Evolutionary conservation across 768 basidiomycete species (phyloP), one percentile per base, ranked within the genome.

Genomic region (Phlebiopsis gigantea): DNA sequence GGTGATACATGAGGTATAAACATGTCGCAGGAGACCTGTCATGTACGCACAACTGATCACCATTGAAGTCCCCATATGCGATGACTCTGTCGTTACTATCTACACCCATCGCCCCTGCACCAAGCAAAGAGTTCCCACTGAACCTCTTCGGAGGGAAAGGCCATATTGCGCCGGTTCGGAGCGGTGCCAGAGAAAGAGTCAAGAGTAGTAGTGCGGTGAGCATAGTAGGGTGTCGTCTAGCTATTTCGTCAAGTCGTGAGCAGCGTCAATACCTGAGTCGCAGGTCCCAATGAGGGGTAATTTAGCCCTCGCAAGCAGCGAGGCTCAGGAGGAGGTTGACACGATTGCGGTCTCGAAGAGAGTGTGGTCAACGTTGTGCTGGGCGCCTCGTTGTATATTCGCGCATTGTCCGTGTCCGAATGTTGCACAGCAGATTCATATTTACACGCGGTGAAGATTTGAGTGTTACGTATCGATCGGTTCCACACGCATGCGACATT

Each of bases 21-120:
- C 17, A 25, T 17, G 5, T 28, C 22, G 44, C 4, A 43, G 17
- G 15, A 25, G 34, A 24, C 10, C 26, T 17, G 19, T 19, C 25
- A 52, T 19, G 9, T 10, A 73, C 90, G 67, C 68, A 97, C 93
- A 90, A 89, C 69, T 98, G 94, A 70, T 98, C 93, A 4, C 91
- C 94, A 69, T 98, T 85, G 70, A 95, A 96, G 74, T 99, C 96
- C 29, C 94, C 97, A 64, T 92, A 90, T 7, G 94, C 95, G 58
- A 92, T 78, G 19, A 97, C 79, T 51, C 89, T 79, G 25, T 83
- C 85, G 53, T 83, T 79, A n/a, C 76, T 78, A 46, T 79, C 79
- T 29, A 98, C 72, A 1, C 94, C 95, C 69, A 95, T 75, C 1
- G 84, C 73, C 7, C 93, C 95, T 2, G 93, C 87, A 58, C 82